Evolutionary conservation across 495 filamentous ascomycete species (phyloP), one percentile per base, ranked within the genome.

Genomic region (Chaetomidium leptoderma): DNA sequence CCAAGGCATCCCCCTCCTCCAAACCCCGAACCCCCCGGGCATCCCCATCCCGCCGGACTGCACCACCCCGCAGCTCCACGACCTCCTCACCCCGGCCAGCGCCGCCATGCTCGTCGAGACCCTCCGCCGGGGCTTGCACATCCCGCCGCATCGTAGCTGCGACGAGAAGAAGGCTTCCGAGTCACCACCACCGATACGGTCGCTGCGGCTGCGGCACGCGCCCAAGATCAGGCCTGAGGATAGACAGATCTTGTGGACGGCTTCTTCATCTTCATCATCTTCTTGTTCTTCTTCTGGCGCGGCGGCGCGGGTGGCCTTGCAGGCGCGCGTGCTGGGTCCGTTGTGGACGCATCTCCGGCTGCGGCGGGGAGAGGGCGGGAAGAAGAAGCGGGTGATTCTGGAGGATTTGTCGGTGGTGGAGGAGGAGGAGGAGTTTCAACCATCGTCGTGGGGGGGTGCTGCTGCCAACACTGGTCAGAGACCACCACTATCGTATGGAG

Each of bases 1-100:
- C 71, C 79, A 82, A 40, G 93, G 93, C 16, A 65, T 66, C 16
- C 81, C 96, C 17, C 76, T 98, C 14, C 72, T 81, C 8, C 91
- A 92, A 70, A 70, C 75, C 1, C 55, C 67, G 0, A n/a, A n/a
- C n/a, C 47, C 43, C 0, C 67, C 74, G 1, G 70, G 74, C 5
- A 62, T 73, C 4, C 56, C 47, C 29, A 66, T 74, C 39, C 66
- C 67, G 0, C 1, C 10, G 0, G 6, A 7, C 52, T 36, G 33
- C 46, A 69, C 64, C 5, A 35, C 65, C 0, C 0, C 29, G 0
- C 42, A 51, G 10, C 67, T 78, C 1, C 57, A 75, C 16, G 60
- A 67, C 0, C 46, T 66, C 1, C 67, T 87, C 7, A 76, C 80
- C 0, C 70, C 73, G 0, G 67, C 74, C 27, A 85, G 83, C 11